Conservation (phyloP, 495 filamentous ascomycete species). For the Podospora comata region DNA sequence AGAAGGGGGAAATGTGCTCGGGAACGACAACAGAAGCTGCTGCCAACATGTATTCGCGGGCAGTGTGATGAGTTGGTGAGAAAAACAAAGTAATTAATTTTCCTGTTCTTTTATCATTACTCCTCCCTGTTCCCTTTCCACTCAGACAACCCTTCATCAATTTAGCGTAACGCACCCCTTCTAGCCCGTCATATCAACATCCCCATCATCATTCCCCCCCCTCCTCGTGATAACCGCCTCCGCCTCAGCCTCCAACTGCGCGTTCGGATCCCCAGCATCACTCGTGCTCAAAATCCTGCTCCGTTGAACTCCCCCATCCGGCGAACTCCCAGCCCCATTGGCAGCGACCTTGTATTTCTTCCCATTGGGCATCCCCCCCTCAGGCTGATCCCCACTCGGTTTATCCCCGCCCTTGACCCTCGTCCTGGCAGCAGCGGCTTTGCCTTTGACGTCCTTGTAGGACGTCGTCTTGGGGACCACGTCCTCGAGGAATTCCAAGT, state of each 20-base stretch:
- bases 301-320: constrained; percentile 10
- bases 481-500: constrained; percentile 92
- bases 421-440: constrained; percentile 41
- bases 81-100: too few relatives aligned
- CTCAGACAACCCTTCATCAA: too few relatives aligned
- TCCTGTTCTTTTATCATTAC: too few relatives aligned
- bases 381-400: constrained; percentile 18
- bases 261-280: constrained; percentile 36
- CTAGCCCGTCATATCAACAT: constrained; percentile 59
- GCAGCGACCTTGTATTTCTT: constrained; percentile 38
- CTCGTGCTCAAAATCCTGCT: constrained; percentile 18
- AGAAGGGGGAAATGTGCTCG: too few relatives aligned
- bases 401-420: constrained; percentile 38
- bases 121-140: too few relatives aligned
- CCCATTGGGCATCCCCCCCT: constrained; percentile 33
- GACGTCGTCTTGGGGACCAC: constrained; percentile 81
- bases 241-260: constrained; percentile 49
- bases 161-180: not conserved
- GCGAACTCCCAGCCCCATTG: not conserved
- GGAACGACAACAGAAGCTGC: too few relatives aligned
- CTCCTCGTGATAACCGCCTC: constrained; percentile 31
- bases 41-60: too few relatives aligned
- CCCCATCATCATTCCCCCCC: constrained; percentile 36
- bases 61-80: too few relatives aligned
- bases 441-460: constrained; percentile 72